A percentile compares a stretch with the other conserved stretches of the same genome.
Conservation (phyloP, 1,284 basidiomycete species). For the Entoloma clypeatum region DNA sequence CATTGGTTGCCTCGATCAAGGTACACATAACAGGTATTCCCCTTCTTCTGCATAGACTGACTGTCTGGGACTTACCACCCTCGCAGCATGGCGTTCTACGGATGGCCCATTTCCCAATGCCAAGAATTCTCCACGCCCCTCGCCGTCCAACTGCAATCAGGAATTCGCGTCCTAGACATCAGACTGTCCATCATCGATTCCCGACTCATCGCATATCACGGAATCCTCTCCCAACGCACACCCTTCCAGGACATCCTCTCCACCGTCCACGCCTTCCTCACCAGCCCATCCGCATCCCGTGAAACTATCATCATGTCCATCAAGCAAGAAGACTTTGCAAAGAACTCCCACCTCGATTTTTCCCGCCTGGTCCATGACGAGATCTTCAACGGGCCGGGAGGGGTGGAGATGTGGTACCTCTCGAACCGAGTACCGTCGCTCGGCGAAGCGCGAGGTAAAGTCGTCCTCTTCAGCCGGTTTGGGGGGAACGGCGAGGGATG, state of each 20-base stretch:
- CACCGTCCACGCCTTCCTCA: constrained; percentile 62
- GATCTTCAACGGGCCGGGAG: constrained; percentile 54
- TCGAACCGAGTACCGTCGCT: constrained; percentile 73
- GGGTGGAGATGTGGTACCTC: constrained; percentile 72
- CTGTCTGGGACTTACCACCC: constrained; percentile 2
- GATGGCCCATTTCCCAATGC: constrained; percentile 77
- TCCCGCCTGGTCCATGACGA: constrained; percentile 63
- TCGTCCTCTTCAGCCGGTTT: constrained; percentile 81
- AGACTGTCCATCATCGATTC: constrained; percentile 67
- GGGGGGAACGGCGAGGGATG: constrained; percentile 61
- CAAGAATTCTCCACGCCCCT: constrained; percentile 55
- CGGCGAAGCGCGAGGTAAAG: constrained; percentile 80
- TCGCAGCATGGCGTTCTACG: constrained; percentile 72
- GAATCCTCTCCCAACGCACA: constrained; percentile 64
- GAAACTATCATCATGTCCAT: constrained; percentile 83
- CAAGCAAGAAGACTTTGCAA: constrained; percentile 74
- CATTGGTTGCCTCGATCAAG: constrained; percentile 27
- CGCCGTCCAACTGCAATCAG: constrained; percentile 54
- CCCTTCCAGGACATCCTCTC: constrained; percentile 63
- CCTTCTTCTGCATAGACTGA: background rate
- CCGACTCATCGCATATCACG: constrained; percentile 75
- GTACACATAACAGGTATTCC: constrained; percentile 70
- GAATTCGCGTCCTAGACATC: constrained; percentile 79
- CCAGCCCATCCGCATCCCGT: constrained; percentile 45
- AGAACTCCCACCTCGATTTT: constrained; percentile 48